Evolutionary conservation across 2,329 filamentous ascomycete species (phyloP), one percentile per base, ranked within the genome.

Genomic region (Chalaropsis ovoidea): DNA sequence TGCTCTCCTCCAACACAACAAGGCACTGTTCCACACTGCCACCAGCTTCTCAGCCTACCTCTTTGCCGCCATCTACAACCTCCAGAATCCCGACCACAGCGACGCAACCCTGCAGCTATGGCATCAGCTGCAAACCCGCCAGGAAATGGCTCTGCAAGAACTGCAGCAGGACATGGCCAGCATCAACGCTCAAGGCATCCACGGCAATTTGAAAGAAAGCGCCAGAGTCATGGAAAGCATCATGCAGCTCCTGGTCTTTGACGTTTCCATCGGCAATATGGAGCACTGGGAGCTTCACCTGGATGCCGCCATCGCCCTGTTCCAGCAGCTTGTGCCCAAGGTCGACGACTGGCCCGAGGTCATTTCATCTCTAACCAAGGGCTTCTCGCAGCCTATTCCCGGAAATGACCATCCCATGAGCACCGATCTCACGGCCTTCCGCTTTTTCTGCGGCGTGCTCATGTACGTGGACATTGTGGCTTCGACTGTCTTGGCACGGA

Each of bases 31-130:
- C 72, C 81, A 85, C 71, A 80, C 81, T 1, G 78, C 79, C 60
- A 75, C 85, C 19, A 80, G 81, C 31, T 76, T 86, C 24, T 79
- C 80, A 0, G 78, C 80, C 0, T 85, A 83, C 72, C 85, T 84
- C 72, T 80, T 82, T 70, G 77, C 77, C 68, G 74, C 81, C 42
- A 72, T 78, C 15, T 68, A 68, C 43, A 68, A 66, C 35, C 17
- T 66, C 5, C 60, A 68, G 52, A 66, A 65, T 24, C 67, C 67
- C 13, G 63, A 66, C n/a, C 72, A 75, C 68, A 73, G 73, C 67
- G 73, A 70, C 17, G 77, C 74, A 70, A 74, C 73, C 4, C 68
- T 69, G 52, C 70, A 71, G 17, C 74, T 76, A 70, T 75, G 74
- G 67, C 69, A 73, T 41, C 74, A 77, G 67, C 72, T 81, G 3